Conservation (phyloP, 257 asterid species). For the Dorcoceras hygrometricum region DNA sequence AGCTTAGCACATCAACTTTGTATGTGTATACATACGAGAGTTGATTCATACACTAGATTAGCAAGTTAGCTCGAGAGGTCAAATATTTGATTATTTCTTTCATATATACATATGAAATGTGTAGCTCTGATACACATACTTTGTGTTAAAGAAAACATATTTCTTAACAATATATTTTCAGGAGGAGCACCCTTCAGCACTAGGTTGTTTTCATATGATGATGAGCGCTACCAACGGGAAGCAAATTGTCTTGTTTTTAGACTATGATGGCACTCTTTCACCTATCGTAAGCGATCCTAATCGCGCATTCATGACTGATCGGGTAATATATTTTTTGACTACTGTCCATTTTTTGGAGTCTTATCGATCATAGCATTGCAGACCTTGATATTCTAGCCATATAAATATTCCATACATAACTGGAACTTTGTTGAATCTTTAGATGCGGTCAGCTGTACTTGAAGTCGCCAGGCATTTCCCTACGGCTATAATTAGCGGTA, state of each 20-base stretch:
- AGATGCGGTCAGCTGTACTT: constrained; percentile 75
- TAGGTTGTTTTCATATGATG: constrained; percentile 40
- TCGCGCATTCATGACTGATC: constrained; percentile 77
- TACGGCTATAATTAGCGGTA: constrained; percentile 78
- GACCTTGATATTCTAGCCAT: no score
- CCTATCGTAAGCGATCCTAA: constrained; percentile 82
- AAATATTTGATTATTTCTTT: no score
- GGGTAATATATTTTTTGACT: constrained; percentile 33
- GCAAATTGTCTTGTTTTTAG: constrained; percentile 67
- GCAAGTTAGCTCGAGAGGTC: no score
- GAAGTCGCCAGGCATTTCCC: constrained; percentile 70
- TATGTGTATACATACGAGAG: background rate
- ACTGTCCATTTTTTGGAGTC: no score
- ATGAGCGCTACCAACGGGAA: constrained; percentile 33
- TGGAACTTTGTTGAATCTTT: constrained; percentile 10
- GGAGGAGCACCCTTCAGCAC: constrained; percentile 64
- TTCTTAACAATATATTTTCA: constrained; percentile 22
- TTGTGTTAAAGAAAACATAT: background rate
- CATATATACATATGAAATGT: no score
- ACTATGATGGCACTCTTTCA: constrained; percentile 79
- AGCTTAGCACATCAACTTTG: background rate
- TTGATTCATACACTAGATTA: background rate
- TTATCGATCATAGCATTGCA: no score
- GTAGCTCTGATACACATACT: background rate
- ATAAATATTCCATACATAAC: background rate